These are phyloP conservation scores for Dryas integrifolia DNA, from an alignment of 331 rosid genomes.

Conservation along the genomic window DNA sequence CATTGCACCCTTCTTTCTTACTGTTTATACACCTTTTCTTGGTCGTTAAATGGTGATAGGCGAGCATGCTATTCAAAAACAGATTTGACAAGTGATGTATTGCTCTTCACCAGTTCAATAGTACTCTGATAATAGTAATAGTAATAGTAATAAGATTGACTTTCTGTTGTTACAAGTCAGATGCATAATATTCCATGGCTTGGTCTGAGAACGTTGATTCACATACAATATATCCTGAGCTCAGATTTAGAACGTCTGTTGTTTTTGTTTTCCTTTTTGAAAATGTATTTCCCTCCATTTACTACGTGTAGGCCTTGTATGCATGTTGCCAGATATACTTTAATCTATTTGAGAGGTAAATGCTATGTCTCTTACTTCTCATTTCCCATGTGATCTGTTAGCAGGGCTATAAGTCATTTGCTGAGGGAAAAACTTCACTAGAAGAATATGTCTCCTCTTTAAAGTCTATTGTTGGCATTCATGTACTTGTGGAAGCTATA, in stretches of 20 bases:
- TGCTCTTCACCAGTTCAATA: background rate
- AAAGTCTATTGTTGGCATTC: conserved; percentile 59
- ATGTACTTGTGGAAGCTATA: conserved; percentile 60
- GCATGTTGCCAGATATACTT: background rate
- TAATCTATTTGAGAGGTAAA: conserved; percentile 8
- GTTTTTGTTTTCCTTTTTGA: too few relatives aligned
- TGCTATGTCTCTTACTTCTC: conserved; percentile 21
- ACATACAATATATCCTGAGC: background rate
- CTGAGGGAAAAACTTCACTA: conserved; percentile 53
- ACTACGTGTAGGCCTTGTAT: background rate
- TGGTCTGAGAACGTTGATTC: background rate
- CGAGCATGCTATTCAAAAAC: background rate
- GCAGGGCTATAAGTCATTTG: conserved; percentile 62
- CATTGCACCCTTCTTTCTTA: background rate
- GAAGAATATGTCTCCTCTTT: conserved; percentile 58
- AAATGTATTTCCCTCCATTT: background rate
- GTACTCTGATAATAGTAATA: background rate
- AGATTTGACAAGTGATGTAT: background rate
- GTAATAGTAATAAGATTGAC: background rate
- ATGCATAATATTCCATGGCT: background rate
- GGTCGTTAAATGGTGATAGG: background rate
- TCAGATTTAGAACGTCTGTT: background rate
- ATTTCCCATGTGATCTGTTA: conserved; percentile 21
- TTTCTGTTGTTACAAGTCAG: background rate
- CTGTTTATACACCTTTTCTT: background rate